Conservation (phyloP, 257 asterid genomes). For the Nicotiana sylvestris region DNA sequence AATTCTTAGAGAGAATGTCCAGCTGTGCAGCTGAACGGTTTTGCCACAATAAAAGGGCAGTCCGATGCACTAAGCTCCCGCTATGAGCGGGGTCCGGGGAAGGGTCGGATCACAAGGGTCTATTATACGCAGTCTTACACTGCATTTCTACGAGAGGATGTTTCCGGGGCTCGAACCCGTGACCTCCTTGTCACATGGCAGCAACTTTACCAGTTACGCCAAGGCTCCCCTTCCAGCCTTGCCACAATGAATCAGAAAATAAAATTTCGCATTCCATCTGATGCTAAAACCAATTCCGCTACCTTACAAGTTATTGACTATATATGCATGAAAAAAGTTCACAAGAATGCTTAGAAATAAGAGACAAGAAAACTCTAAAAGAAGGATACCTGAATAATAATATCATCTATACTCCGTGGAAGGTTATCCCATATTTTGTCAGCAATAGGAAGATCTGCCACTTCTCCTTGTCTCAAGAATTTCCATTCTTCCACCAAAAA, state of each 20-base stretch:
- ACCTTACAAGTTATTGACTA: not conserved
- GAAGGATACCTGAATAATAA: conserved; percentile 52
- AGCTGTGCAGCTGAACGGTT: not conserved
- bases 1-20: not conserved
- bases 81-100: too few relatives aligned
- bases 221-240: not conserved
- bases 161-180: too few relatives aligned
- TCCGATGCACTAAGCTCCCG: too few relatives aligned
- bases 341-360: not conserved
- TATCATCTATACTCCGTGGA: conserved; percentile 45
- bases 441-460: conserved; percentile 42
- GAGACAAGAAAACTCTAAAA: conserved; percentile 9
- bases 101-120: too few relatives aligned
- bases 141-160: too few relatives aligned
- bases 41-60: not conserved
- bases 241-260: not conserved
- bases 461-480: conserved; percentile 35
- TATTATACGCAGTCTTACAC: too few relatives aligned
- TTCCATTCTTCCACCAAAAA: conserved; percentile 82
- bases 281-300: not conserved
- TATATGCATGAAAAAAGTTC: conserved; percentile 6
- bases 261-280: not conserved
- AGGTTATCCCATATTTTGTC: conserved; percentile 56
- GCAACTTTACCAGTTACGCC: too few relatives aligned
- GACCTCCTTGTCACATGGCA: too few relatives aligned